These are phyloP conservation scores for Cystobasidium slooffiae DNA, from an alignment of 1,284 basidiomycete species.

Conservation along the genomic window DNA sequence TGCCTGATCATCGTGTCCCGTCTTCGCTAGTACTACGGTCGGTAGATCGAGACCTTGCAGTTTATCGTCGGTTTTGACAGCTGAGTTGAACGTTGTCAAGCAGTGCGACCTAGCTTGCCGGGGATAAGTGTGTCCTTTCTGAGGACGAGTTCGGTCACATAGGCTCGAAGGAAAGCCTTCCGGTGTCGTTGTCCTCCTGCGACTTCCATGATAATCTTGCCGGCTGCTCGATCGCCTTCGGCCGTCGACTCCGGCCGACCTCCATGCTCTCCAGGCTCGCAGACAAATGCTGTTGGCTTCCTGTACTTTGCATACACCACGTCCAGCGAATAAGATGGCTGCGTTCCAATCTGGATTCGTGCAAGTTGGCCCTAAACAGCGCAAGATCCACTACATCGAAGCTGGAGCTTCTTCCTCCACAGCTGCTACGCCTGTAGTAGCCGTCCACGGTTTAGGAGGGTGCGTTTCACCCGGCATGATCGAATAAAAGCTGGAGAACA, in stretches of 20 bases:
- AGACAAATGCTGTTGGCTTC: neutral
- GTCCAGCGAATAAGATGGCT: neutral
- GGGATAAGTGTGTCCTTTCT: too few species aligned
- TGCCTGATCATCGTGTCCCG: too few species aligned
- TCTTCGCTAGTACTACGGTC: too few species aligned
- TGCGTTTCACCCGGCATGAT: neutral
- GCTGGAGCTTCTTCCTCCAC: conserved; percentile 22
- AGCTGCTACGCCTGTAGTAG: conserved; percentile 21
- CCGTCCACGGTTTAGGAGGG: conserved; percentile 38
- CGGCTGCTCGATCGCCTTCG: neutral
- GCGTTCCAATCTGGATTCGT: conserved; percentile 30
- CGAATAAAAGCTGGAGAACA: neutral
- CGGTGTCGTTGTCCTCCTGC: neutral
- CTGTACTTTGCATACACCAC: neutral
- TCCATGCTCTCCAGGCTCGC: neutral
- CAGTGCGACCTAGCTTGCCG: too few species aligned
- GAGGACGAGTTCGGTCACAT: neutral
- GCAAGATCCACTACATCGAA: conserved; percentile 40
- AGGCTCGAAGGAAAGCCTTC: neutral
- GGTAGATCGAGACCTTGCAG: too few species aligned
- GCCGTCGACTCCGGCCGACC: neutral
- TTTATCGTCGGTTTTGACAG: too few species aligned
- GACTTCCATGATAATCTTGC: too few species aligned
- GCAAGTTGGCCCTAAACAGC: conserved; percentile 15
- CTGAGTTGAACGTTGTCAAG: too few species aligned